Evolutionary conservation across 2,329 filamentous ascomycete genomes (phyloP), one percentile per base, ranked within the genome.

Genomic region (Verticillium tricorpus): DNA sequence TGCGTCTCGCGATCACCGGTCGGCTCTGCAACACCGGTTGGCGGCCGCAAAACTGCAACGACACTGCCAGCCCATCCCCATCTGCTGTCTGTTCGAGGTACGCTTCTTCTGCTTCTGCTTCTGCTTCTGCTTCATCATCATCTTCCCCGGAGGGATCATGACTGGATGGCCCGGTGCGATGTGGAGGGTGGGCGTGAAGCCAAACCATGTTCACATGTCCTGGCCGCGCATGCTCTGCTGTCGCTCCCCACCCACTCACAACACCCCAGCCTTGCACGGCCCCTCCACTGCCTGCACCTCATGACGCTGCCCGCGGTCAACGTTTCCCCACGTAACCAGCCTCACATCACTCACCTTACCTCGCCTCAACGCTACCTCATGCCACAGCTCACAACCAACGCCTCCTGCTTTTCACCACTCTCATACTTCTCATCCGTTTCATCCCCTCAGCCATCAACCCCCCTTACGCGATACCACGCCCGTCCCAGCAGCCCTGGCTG

Each of bases 11-110:
- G 34, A 22, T n/a, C 45, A 22, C 45, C 9, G 22, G n/a, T 8
- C 45, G 19, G n/a, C n/a, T 50, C 45, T 50, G 19, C 45, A 45
- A 6, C 39, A 50, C 19, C 45, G 45, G n/a, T 25, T 22, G n/a
- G 45, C 19, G 45, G 45, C 45, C n/a, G 45, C 45, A 25, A 50
- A 50, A 50, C 45, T 50, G 19, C 45, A 50, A 22, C n/a, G 22
- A 5, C 40, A 32, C 58, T 37, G 25, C 19, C 17, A 59, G 45
- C 58, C 58, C 11, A 50, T 35, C 7, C 58, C 58, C 40, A 50
- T 59, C 32, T 59, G 58, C 28, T 59, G 58, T 45, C 34, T 59
- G 12, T 40, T 59, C 58, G 58, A 59, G 45, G 58, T 59, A 59
- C 12, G 58, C 32, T 15, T 7, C 40, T n/a, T 50, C 19, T n/a